phyloP scores from a whole-genome alignment of 2,329 filamentous ascomycete species.

The Trichophyton mentagrophytes region DNA sequence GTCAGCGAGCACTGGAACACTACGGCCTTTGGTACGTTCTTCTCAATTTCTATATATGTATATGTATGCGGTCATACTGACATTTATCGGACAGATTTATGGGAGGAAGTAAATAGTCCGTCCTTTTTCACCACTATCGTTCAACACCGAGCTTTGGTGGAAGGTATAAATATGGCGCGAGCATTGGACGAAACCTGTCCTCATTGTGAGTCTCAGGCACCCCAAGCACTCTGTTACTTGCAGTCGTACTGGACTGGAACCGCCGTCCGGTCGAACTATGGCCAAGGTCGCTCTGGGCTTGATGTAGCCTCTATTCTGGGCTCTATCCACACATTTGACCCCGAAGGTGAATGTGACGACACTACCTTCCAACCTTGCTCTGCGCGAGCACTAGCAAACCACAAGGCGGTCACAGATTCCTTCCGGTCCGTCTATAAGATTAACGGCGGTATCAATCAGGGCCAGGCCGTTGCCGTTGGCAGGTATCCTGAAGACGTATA shows the following conservation, averaged over 20 bases:
- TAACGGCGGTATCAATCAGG: conserved; percentile 51
- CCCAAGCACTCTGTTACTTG: conserved; percentile 59
- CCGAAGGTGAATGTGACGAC: conserved; percentile 51
- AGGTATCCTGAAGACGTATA: conserved; percentile 62
- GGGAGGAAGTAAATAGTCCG: conserved; percentile 63
- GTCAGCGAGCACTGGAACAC: conserved; percentile 58
- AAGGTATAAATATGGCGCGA: conserved; percentile 51
- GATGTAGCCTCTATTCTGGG: conserved; percentile 59
- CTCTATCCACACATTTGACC: conserved; percentile 58
- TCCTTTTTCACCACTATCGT: conserved; percentile 65
- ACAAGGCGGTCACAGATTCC: conserved; percentile 61
- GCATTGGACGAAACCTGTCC: conserved; percentile 49
- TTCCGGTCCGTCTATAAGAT: conserved; percentile 60
- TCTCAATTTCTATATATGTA: neutral
- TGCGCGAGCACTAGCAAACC: conserved; percentile 53
- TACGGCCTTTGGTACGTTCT: conserved; percentile 40
- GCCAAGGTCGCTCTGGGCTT: conserved; percentile 49
- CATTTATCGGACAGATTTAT: conserved; percentile 40
- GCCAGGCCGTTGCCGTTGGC: conserved; percentile 50
- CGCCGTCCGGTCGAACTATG: conserved; percentile 59
- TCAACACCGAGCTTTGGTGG: conserved; percentile 49
- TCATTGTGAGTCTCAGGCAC: conserved; percentile 51
- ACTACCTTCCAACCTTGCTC: conserved; percentile 67
- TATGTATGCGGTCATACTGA: neutral
- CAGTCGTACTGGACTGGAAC: conserved; percentile 60